These are phyloP conservation scores for Sarocladium strictum DNA, from an alignment of 2,329 filamentous ascomycete genomes.

Conservation along the genomic window DNA sequence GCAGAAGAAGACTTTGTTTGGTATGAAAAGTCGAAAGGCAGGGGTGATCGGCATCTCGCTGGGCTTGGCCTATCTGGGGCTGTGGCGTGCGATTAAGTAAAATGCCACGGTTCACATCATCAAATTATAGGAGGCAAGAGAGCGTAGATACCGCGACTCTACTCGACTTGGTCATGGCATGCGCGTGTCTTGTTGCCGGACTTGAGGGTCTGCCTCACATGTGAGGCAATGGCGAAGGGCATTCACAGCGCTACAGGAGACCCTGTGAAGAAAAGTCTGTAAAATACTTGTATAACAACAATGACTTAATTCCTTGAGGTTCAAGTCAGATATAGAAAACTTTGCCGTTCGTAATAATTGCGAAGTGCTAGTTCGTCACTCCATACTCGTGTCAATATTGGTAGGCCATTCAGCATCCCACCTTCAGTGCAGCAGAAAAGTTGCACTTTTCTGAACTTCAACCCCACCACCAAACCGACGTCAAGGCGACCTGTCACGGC, in stretches of 20 bases:
- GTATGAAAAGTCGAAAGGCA: constrained; percentile 62
- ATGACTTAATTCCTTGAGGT: too few species aligned
- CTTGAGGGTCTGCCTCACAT: not conserved
- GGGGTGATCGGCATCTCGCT: constrained; percentile 65
- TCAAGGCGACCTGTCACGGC: not conserved
- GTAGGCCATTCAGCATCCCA: not conserved
- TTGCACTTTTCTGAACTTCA: constrained; percentile 4
- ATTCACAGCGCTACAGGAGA: too few species aligned
- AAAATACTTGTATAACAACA: too few species aligned
- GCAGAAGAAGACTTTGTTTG: constrained; percentile 63
- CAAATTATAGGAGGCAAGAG: not conserved
- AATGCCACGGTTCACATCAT: not conserved
- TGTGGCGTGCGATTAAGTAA: constrained; percentile 61
- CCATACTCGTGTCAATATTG: too few species aligned
- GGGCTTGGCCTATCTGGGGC: constrained; percentile 61
- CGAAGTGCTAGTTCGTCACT: too few species aligned
- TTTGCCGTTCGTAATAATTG: too few species aligned
- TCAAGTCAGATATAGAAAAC: too few species aligned
- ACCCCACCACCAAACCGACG: constrained; percentile 1
- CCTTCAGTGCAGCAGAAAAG: constrained; percentile 4
- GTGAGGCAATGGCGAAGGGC: too few species aligned
- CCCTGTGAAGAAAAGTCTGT: too few species aligned
- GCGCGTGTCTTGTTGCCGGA: not conserved
- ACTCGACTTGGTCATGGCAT: not conserved
- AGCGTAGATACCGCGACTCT: not conserved